Base-by-base conservation (phyloP, 306 rosid genomes). In the Medicago lupulina region DNA sequence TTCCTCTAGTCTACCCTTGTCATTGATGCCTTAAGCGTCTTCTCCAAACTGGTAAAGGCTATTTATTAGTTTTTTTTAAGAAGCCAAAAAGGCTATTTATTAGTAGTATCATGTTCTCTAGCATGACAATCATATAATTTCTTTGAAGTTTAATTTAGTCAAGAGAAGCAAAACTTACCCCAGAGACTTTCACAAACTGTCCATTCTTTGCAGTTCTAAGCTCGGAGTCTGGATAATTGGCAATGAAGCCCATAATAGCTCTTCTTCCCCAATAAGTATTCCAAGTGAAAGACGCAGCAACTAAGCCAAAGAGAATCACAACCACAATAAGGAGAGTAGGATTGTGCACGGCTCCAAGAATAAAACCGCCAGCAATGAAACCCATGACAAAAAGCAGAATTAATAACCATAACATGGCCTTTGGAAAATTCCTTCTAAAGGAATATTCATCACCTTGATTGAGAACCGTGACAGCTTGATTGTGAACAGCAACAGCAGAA, bases 171-270 rank as follows among this genome's bases (percentile, higher is more conserved):
- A 71, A 65, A 81, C 97, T 62, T 95, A 95, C 99, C 93, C 99
- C 99, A 3, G 99, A 92, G 81, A 95, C 93, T 84, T 95, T 95
- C 87, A 95, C 97, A 39, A 89, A 88, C 69, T 95, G 97, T 72
- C 99, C 99, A 87, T 89, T 92, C 76, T 88, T 90, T 8, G 99
- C 99, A 74, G 96, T 95, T 87, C 99, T 90, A 65, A 95, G 99
- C 87, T 95, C 99, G 9, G 98, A 88, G 69, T 95, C 99, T 5
- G 98, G 98, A 88, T 92, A 90, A 47, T 83, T 83, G 65, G 87
- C 79, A 78, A 95, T 80, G 64, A 86, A 95, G 57, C 89, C 87
- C 76, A 88, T 79, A 19, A 91, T 86, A 75, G 98, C 90, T 80
- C 88, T 86, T 86, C 96, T 90, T 76, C 98, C 99, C 92, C 96